Base-by-base conservation (phyloP, 129 eudicot genomes). In the Ambrosia artemisiifolia region DNA sequence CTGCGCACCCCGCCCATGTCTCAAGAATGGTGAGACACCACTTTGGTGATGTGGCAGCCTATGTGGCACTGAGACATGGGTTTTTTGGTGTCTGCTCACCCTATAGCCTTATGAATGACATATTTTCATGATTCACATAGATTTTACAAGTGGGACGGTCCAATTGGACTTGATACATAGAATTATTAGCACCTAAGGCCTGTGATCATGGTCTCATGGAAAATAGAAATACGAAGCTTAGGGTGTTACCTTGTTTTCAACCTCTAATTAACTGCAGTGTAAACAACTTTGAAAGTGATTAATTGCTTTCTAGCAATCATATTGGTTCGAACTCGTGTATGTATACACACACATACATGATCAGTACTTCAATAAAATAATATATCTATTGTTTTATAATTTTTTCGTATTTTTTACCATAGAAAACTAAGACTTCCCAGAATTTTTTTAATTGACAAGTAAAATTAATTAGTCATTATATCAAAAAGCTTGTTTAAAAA, bases 201-300 rank as follows among this genome's bases (percentile, higher is more conserved):
- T 28, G 13, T 30, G 67, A 48, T 63, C 70, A 51, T 51, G 42
- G 63, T 38, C 67, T 38, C 67, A 63, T 53, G 53, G 20, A 53
- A 70, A 12, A 54, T 20, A 40, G 4, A 53, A 49, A 59, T 40
- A 35, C 47, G 46, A 61, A 77, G 24, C 32, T 49, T 77, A 62
- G 19, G 76, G 65, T 70, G 71, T 70, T 40, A 67, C 79, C 32
- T 66, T 35, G 80, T 71, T 62, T 76, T 71, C 82, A 76, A 57
- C 75, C 42, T 72, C 63, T 66, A 16, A 71, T 20, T 65, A 16
- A 71, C 34, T 65, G 49, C 19, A 59, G 74, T 50, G 17, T 60
- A 74, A 73, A 77, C 79, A 71, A 77, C 65, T 67, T 72, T 43
- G 85, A 81, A 67, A 77, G 82, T 46, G 78, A 78, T 51, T 51